Percentiles rank a stretch among this genome's conserved stretches.
phyloP scores from a whole-genome alignment of 148 eudicot species.

The Dysphania ambrosioides region DNA sequence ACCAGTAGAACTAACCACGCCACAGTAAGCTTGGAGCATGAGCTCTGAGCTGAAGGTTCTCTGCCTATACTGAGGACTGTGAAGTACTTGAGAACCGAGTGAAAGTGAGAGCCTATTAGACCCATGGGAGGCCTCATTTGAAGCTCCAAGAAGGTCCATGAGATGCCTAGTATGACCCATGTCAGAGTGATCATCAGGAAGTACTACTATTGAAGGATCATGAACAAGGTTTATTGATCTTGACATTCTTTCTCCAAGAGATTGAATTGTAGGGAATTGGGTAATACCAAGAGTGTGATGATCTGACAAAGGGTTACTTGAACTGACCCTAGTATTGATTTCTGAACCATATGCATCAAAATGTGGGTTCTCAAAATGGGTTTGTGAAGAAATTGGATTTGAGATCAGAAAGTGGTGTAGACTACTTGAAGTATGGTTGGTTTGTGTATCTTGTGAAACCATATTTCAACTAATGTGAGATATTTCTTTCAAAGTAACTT shows the following conservation, averaged over 20 bases:
- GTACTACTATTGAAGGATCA: conserved; percentile 11
- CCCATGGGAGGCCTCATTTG: conserved; percentile 38
- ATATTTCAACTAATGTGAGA: conserved; percentile 22
- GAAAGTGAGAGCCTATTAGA: conserved; percentile 63
- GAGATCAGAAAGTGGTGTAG: conserved; percentile 64
- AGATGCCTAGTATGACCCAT: conserved; percentile 46
- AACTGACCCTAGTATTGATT: conserved; percentile 16
- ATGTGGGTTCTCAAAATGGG: conserved; percentile 52
- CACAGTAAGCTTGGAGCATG: conserved; percentile 38
- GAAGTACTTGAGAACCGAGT: conserved; percentile 46
- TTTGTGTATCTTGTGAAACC: conserved; percentile 64
- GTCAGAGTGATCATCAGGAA: conserved; percentile 35
- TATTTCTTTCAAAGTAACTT: conserved; percentile 5
- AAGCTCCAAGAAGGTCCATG: conserved; percentile 57
- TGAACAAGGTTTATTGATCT: conserved; percentile 48
- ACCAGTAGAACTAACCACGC: conserved; percentile 31
- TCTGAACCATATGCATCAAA: conserved; percentile 43
- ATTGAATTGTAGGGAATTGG: conserved; percentile 36
- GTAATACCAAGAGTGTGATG: conserved; percentile 28
- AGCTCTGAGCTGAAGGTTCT: conserved; percentile 37
- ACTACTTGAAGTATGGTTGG: conserved; percentile 42
- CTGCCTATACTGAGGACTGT: conserved; percentile 43
- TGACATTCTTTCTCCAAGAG: conserved; percentile 53
- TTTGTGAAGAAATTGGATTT: conserved; percentile 38
- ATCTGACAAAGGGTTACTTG: conserved; percentile 31